Base-by-base conservation (phyloP, 495 filamentous ascomycete species). In the Xylaria bambusicola region DNA sequence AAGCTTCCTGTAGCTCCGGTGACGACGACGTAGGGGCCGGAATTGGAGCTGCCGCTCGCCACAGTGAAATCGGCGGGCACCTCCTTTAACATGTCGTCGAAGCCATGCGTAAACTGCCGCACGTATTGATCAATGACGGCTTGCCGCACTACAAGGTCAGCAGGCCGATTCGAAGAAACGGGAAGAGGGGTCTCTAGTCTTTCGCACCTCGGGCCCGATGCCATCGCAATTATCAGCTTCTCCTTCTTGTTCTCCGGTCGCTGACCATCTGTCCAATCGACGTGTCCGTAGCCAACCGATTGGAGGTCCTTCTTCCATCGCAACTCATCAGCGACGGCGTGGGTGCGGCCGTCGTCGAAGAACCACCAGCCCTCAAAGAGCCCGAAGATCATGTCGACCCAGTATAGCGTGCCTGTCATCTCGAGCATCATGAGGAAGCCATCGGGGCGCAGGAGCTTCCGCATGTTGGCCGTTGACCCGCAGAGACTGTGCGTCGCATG, bases 311-410 rank as follows among this genome's bases (percentile, higher is more conserved):
- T 31, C 27, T 77, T 63, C 81, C 80, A 83, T 1, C 53, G 52
- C 0, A 47, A 13, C 24, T 69, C 63, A 6, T 60, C 46, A 0
- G 70, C 65, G 6, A 83, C 44, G 0, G 80, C 80, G 62, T 85
- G 79, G 4, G 38, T 23, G 0, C 79, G 74, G 1, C 79, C 77
- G 50, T 83, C 78, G 10, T 77, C 71, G 15, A 78, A 78, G 13
- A 77, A 65, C 81, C 81, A 84, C 82, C 82, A 85, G 6, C 81
- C 80, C 18, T 80, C 75, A 0, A 84, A 70, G 6, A 80, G 62
- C 2, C 80, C 80, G 52, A 78, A 82, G 10, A 79, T 69, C 24
- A 85, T 51, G 51, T 85, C 80, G 12, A 79, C 67, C 64, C 74
- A 80, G 56, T 71, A 71, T 0, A 75, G 46, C 40, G 58, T 66